Evolutionary conservation across 257 asterid species (phyloP).

Genomic region (Solanum virginianum): DNA sequence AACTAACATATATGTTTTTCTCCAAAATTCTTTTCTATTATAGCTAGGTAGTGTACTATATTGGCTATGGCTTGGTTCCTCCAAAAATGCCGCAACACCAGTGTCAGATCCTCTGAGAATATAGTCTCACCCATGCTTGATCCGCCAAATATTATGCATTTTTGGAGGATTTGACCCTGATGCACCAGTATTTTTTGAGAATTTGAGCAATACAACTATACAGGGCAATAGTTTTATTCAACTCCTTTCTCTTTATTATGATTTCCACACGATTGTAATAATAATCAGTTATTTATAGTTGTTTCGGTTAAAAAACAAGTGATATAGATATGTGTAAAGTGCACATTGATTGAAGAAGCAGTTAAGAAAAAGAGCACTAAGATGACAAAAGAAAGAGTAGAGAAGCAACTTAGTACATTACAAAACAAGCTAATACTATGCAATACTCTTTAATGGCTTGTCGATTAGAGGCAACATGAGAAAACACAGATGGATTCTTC

Average conservation of each 20-base stretch:
- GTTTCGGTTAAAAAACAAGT: not conserved
- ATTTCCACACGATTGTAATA: not conserved
- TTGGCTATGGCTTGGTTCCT: not conserved
- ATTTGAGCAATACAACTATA: not conserved
- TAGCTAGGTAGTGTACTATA: not conserved
- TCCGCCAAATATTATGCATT: not conserved
- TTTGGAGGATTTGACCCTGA: not conserved
- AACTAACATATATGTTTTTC: not conserved
- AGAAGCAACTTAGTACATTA: constrained; percentile 2
- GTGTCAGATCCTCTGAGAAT: not conserved
- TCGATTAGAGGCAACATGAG: constrained; percentile 41
- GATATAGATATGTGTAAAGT: too few relatives aligned
- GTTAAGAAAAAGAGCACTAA: too few relatives aligned
- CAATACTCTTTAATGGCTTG: constrained; percentile 94
- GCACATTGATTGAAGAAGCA: too few relatives aligned
- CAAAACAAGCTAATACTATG: constrained; percentile 4
- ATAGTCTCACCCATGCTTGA: not conserved
- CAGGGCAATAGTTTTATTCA: not conserved
- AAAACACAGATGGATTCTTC: not conserved
- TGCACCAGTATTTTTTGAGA: not conserved
- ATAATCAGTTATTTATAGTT: not conserved
- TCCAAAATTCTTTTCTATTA: not conserved
- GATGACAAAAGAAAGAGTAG: too few relatives aligned
- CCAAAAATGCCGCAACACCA: not conserved
- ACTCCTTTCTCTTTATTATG: not conserved